Percentiles rank a stretch among this genome's conserved stretches.
phyloP scores from a whole-genome alignment of 495 filamentous ascomycete species.

The Aspergillus bertholletiae region DNA sequence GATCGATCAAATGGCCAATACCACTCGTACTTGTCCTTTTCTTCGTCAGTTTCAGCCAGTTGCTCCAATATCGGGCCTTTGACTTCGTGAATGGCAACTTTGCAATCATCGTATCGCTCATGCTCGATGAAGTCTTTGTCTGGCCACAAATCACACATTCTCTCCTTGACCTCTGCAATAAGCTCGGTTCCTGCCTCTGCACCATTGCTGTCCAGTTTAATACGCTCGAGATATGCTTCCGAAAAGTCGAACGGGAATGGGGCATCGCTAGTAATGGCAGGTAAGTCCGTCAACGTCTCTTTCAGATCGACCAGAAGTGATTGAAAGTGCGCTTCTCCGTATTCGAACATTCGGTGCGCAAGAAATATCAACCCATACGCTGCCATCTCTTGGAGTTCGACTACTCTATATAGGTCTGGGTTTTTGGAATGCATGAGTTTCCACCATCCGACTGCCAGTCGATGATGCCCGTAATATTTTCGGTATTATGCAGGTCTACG shows the following conservation, averaged over 20 bases:
- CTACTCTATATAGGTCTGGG: slow-evolving; percentile 22
- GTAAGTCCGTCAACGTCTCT: slow-evolving; percentile 27
- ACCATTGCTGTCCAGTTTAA: slow-evolving; percentile 26
- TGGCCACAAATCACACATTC: slow-evolving; percentile 30
- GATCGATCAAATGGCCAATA: slow-evolving; percentile 34
- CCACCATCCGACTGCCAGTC: slow-evolving; percentile 40
- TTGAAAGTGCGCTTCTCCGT: slow-evolving; percentile 34
- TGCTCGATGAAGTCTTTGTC: slow-evolving; percentile 32
- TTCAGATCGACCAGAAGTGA: slow-evolving; percentile 29
- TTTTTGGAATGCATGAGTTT: slow-evolving; percentile 32
- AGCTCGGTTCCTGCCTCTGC: slow-evolving; percentile 33
- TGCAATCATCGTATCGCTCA: slow-evolving; percentile 31
- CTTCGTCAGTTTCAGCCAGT: slow-evolving; percentile 29
- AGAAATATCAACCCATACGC: slow-evolving; percentile 32
- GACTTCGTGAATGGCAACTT: slow-evolving; percentile 25
- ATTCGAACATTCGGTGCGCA: slow-evolving; percentile 33
- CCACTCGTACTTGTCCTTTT: slow-evolving; percentile 29
- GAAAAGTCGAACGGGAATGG: slow-evolving; percentile 33
- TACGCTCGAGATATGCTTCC: slow-evolving; percentile 22
- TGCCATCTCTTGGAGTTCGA: slow-evolving; percentile 27
- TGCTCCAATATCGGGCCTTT: slow-evolving; percentile 26
- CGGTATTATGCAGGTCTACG: slow-evolving; percentile 30
- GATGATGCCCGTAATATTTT: slow-evolving; percentile 32
- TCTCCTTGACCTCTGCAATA: slow-evolving; percentile 27
- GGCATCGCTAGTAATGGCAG: slow-evolving; percentile 16